phyloP scores from a whole-genome alignment of 768 basidiomycete species.

The Exsudoporus frostii region DNA sequence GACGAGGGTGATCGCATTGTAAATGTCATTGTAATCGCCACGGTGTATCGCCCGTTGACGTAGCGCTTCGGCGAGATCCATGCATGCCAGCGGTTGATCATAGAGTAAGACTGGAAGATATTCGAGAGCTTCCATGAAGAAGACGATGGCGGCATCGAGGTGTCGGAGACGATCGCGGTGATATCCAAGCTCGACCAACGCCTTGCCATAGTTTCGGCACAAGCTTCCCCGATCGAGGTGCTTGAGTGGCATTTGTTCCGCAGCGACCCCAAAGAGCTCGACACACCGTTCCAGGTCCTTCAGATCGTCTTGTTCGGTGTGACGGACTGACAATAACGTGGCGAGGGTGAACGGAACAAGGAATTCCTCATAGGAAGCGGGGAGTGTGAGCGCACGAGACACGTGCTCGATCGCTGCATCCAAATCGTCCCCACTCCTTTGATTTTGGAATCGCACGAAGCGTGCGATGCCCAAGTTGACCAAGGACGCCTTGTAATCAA shows the following conservation, averaged over 20 bases:
- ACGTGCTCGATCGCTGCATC: constrained; percentile 13
- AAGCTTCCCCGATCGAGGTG: constrained; percentile 4
- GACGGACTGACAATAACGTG: constrained; percentile 13
- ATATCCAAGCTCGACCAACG: constrained; percentile 2
- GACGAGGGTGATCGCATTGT: background rate
- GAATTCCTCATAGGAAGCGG: constrained; percentile 7
- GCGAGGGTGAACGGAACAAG: constrained; percentile 4
- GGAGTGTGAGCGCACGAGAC: constrained; percentile 8
- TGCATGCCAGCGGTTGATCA: background rate
- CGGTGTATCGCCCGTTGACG: background rate
- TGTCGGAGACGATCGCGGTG: constrained; percentile 3
- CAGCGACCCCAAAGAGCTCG: constrained; percentile 7
- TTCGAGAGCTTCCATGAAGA: constrained; percentile 4
- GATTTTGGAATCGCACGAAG: constrained; percentile 16
- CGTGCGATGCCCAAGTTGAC: constrained; percentile 11
- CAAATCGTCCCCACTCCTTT: constrained; percentile 9
- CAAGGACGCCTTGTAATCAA: constrained; percentile 4
- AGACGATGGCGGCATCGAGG: constrained; percentile 7
- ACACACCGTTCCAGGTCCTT: constrained; percentile 17
- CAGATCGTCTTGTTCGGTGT: background rate
- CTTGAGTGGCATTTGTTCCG: constrained; percentile 11
- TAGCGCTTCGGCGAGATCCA: constrained; percentile 2
- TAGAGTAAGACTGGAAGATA: constrained; percentile 12
- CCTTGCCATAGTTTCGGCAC: constrained; percentile 10
- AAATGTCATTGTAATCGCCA: background rate